Conservation (phyloP, 257 asterid species). For the Nicotiana knightiana region DNA sequence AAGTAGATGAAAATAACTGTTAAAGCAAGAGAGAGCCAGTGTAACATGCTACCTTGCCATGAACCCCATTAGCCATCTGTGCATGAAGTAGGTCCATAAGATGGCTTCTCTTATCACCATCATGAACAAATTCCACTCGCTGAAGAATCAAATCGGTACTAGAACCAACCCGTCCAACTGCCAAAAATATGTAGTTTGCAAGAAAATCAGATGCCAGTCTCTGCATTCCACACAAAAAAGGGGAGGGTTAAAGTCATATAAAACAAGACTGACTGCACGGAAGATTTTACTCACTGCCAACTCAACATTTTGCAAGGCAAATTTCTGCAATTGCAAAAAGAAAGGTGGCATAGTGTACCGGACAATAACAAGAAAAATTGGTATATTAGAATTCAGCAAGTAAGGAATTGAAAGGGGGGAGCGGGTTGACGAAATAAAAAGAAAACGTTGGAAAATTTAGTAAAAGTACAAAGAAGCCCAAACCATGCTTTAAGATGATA, state of each 20-base stretch:
- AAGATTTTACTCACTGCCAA: neutral
- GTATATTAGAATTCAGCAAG: neutral
- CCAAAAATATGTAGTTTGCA: conserved; percentile 71
- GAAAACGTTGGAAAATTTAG: neutral
- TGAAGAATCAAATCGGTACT: conserved; percentile 82
- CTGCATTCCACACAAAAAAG: conserved; percentile 40
- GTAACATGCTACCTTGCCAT: conserved; percentile 44
- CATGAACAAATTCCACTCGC: conserved; percentile 74
- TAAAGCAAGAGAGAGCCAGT: neutral
- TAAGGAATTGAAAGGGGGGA: neutral
- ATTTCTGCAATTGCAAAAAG: neutral
- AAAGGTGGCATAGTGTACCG: neutral
- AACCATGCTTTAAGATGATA: neutral
- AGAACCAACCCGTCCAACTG: conserved; percentile 91
- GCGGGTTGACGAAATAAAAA: neutral
- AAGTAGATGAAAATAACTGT: neutral
- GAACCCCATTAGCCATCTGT: conserved; percentile 52
- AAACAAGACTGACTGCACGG: neutral
- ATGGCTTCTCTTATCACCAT: conserved; percentile 73
- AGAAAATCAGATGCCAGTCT: conserved; percentile 90
- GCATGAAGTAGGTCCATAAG: conserved; percentile 88
- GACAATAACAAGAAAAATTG: neutral
- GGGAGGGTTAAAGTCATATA: neutral
- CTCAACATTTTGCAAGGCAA: neutral
- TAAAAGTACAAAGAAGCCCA: no score